phyloP scores from a whole-genome alignment of 73 alveolate genomes.

The Paramecium octaurelia region DNA sequence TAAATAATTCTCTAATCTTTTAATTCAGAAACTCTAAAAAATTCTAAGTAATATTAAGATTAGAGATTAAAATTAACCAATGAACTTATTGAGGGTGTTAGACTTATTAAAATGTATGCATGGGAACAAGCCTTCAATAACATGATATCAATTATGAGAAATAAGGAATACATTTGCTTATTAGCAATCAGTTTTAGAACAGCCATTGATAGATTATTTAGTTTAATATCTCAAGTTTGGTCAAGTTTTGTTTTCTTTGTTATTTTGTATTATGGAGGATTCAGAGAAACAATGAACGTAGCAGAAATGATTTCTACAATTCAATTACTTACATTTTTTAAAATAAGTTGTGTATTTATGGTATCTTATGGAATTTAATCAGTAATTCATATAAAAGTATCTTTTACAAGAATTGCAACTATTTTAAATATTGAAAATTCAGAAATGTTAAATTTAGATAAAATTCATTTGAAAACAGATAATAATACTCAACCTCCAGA shows the following conservation, averaged over 20 bases:
- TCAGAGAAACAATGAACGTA: not conserved
- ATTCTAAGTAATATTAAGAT: not conserved
- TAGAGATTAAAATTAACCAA: not conserved
- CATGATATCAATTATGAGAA: not conserved
- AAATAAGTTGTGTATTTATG: not conserved
- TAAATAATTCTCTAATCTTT: not conserved
- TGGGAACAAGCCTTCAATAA: not conserved
- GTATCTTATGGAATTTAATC: conserved; percentile 15
- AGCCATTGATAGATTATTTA: not conserved
- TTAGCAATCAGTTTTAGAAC: not conserved
- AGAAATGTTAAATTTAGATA: not conserved
- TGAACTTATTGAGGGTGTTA: conserved; percentile 33
- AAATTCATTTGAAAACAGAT: not conserved
- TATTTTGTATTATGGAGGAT: not conserved
- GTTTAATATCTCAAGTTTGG: not conserved
- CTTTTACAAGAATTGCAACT: conserved; percentile 26
- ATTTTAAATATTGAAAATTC: not conserved
- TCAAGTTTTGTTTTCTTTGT: not conserved
- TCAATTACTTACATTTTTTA: not conserved
- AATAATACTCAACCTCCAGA: not conserved
- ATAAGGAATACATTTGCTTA: not conserved
- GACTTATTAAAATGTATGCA: conserved; percentile 35
- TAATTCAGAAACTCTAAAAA: not conserved
- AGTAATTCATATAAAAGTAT: not conserved
- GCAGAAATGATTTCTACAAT: conserved; percentile 42